These are phyloP conservation scores for Exophiala oligosperma DNA, from an alignment of 2,329 filamentous ascomycete species.

Conservation along the genomic window DNA sequence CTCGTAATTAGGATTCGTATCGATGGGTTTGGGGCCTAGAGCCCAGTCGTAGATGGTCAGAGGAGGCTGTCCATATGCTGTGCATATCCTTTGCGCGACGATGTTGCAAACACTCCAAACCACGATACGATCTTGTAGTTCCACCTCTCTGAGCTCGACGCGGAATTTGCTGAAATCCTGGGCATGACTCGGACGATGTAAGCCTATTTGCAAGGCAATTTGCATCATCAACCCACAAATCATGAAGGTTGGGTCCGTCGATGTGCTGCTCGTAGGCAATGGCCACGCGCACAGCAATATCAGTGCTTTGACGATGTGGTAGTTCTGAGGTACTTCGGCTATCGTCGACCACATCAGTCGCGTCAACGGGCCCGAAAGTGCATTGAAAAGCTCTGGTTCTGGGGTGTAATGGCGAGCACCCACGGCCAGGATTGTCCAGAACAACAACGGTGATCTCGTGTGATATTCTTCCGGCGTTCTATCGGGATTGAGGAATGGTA, in stretches of 20 bases:
- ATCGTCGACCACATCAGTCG: constrained; percentile 63
- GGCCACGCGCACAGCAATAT: constrained; percentile 66
- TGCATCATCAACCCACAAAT: constrained; percentile 67
- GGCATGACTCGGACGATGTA: constrained; percentile 64
- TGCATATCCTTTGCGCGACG: constrained; percentile 66
- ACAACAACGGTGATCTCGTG: constrained; percentile 61
- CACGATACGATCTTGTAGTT: constrained; percentile 62
- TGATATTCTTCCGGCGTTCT: constrained; percentile 59
- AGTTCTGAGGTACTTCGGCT: constrained; percentile 61
- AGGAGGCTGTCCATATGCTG: constrained; percentile 68
- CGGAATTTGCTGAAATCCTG: constrained; percentile 56
- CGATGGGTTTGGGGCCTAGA: constrained; percentile 45
- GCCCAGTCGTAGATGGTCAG: constrained; percentile 63
- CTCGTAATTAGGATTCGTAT: constrained; percentile 46
- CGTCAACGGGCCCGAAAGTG: constrained; percentile 53
- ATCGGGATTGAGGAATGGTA: constrained; percentile 61
- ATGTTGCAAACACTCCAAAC: constrained; percentile 70
- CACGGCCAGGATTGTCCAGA: constrained; percentile 66
- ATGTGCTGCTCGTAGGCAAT: constrained; percentile 63
- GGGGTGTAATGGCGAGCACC: constrained; percentile 60
- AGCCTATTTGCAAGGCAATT: constrained; percentile 65
- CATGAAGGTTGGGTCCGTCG: constrained; percentile 66
- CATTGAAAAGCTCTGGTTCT: constrained; percentile 56
- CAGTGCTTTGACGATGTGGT: constrained; percentile 64
- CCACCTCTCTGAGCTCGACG: constrained; percentile 59